Base-by-base conservation (phyloP, 1,139 yeast genomes). In the Sugiyamaella sp. region DNA sequence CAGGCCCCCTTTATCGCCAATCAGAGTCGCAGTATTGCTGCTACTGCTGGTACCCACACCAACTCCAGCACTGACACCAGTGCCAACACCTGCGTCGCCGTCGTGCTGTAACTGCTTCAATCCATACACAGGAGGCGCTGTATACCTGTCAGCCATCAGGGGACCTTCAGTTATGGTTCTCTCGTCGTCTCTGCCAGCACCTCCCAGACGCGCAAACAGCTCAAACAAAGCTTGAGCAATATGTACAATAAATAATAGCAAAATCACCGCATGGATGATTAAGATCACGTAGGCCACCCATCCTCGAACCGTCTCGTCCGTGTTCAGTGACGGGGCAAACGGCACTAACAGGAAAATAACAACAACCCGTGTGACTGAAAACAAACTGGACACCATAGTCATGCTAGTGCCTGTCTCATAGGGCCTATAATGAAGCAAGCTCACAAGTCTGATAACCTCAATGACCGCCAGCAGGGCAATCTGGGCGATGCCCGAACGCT, bases 401-500 rank as follows among this genome's bases (percentile, higher is more conserved):
- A 70, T 70, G 49, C 60, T 63, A n/a, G 73, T 66, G 14, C 57
- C 62, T 5, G 57, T 57, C 27, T 63, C 66, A 58, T 58, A 71
- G 4, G 74, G 74, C 27, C 62, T 63, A 35, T 60, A 55, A 19
- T 59, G 53, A 37, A 61, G 45, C 25, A 69, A 38, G 3, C 63
- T 59, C 20, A 60, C 50, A 39, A 68, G 56, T 32, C 57, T 59
- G 22, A 58, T 57, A 9, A 68, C 55, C 53, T 71, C 75, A 8
- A 62, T 47, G 10, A 66, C 49, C 2, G 70, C 67, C 25, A 72
- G 58, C 4, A 71, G 43, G 1, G 66, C 60, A 17, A 71, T 59
- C 52, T 71, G 75, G 1, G 74, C 73, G 6, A 68, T 52, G 10
- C 74, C 75, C 0, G 73, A 68, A 14, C 53, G 50, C 52, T 71